Evolutionary conservation across 495 filamentous ascomycete genomes (phyloP).

Genomic region (Podospora tetraspora): DNA sequence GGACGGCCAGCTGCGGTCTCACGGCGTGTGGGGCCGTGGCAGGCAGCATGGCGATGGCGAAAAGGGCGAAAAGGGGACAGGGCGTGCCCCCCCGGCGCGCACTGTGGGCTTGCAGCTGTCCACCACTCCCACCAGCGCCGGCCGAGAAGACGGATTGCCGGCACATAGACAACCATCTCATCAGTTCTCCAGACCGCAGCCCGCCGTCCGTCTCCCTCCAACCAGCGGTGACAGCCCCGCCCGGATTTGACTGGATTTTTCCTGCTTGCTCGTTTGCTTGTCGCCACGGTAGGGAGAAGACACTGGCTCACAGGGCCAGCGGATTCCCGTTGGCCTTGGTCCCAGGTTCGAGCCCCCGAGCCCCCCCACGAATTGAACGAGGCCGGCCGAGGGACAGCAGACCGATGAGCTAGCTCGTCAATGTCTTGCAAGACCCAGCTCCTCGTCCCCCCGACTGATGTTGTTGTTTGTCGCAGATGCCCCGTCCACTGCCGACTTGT

Average conservation of each 20-base stretch:
- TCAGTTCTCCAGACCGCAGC: not conserved
- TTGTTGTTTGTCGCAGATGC: not conserved
- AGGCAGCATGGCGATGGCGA: not conserved
- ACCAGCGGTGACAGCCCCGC: not conserved
- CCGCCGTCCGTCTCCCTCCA: not conserved
- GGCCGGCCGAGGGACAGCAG: not conserved
- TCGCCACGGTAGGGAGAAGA: not conserved
- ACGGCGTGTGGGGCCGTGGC: not conserved
- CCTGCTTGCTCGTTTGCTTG: not conserved
- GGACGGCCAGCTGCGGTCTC: not conserved
- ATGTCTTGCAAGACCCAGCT: not conserved
- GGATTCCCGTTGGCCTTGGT: too few relatives aligned
- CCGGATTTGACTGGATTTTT: not conserved
- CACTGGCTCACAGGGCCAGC: too few relatives aligned
- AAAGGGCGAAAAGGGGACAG: not conserved
- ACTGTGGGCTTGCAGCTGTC: slow-evolving; percentile 7
- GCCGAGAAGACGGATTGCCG: not conserved
- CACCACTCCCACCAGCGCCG: not conserved
- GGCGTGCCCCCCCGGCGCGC: not conserved
- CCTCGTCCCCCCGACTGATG: not conserved
- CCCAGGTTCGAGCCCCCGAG: too few relatives aligned
- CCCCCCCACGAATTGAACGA: too few relatives aligned
- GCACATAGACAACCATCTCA: not conserved
- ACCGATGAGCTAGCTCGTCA: not conserved
- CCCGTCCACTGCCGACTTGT: not conserved